phyloP scores from a whole-genome alignment of 2,329 filamentous ascomycete species.

The Fusarium proliferatum region DNA sequence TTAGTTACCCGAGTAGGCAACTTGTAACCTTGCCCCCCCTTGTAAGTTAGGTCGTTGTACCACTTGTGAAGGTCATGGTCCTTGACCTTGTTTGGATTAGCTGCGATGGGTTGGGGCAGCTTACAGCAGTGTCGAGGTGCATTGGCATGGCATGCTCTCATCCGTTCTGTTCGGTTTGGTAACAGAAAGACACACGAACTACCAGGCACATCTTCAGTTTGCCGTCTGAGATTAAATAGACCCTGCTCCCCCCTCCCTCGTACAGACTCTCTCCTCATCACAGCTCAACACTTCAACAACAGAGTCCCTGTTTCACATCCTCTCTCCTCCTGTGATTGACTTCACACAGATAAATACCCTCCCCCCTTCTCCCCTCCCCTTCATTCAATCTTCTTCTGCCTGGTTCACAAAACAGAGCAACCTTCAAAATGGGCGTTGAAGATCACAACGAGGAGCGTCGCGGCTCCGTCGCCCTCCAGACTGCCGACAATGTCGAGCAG shows the following conservation, averaged over 20 bases:
- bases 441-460: slow-evolving; percentile 40
- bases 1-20: slow-evolving; percentile 24
- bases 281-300: slow-evolving; percentile 34
- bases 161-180: not conserved
- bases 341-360: slow-evolving; percentile 5
- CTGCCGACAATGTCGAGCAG: slow-evolving; percentile 64
- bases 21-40: slow-evolving; percentile 14
- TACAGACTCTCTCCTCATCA: slow-evolving; percentile 31
- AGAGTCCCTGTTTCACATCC: not conserved
- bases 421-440: slow-evolving; percentile 39
- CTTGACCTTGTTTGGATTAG: slow-evolving; percentile 9
- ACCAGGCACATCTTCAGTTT: slow-evolving; percentile 8
- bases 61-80: not conserved
- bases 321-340: slow-evolving; percentile 19
- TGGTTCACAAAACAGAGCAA: not conserved
- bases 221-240: slow-evolving; percentile 44
- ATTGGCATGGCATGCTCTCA: not conserved
- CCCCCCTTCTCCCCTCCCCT: not conserved
- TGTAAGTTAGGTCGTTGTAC: not conserved
- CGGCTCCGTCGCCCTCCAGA: slow-evolving; percentile 50
- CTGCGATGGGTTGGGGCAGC: not conserved
- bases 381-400: not conserved
- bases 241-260: slow-evolving; percentile 36
- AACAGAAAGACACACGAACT: not conserved
- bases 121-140: not conserved